phyloP scores from a whole-genome alignment of 108 stramenopile species.

The Pseudonitzschia multiseries region DNA sequence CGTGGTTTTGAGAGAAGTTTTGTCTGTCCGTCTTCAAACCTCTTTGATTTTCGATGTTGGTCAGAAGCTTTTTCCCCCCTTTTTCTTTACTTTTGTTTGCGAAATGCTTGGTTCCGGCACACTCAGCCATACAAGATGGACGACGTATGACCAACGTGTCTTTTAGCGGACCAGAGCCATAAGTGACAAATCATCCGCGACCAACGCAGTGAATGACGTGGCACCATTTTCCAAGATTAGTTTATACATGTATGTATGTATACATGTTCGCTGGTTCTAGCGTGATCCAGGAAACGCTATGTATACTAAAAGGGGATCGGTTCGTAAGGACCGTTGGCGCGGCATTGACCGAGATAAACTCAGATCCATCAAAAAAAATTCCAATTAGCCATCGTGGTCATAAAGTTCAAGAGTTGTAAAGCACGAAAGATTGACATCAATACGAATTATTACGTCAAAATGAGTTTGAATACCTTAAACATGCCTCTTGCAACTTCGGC shows the following conservation, averaged over 20 bases:
- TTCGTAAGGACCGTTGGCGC: conserved; percentile 2
- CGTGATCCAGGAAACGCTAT: not conserved
- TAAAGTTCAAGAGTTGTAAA: not conserved
- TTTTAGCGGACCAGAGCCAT: not conserved
- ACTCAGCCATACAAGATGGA: not conserved
- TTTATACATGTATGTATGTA: not conserved
- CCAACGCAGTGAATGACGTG: conserved; percentile 1
- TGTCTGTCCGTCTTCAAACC: not conserved
- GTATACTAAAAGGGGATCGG: not conserved
- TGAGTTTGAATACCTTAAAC: conserved; percentile 30
- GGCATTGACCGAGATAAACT: not conserved
- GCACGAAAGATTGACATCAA: too few relatives aligned
- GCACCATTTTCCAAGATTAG: not conserved
- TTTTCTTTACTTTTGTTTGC: not conserved
- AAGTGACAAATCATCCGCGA: conserved; percentile 3
- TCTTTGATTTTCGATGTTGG: not conserved
- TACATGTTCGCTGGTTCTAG: not conserved
- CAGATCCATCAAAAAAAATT: not conserved
- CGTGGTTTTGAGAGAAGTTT: not conserved
- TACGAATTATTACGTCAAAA: conserved; percentile 10
- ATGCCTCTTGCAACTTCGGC: conserved; percentile 47
- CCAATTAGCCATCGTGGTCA: not conserved
- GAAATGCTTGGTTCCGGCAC: conserved; percentile 6
- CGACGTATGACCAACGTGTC: not conserved
- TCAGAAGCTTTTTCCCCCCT: not conserved